Evolutionary conservation across 441 rosid genomes (phyloP), one percentile per base, ranked within the genome.

Genomic region (Populus tomentosa): DNA sequence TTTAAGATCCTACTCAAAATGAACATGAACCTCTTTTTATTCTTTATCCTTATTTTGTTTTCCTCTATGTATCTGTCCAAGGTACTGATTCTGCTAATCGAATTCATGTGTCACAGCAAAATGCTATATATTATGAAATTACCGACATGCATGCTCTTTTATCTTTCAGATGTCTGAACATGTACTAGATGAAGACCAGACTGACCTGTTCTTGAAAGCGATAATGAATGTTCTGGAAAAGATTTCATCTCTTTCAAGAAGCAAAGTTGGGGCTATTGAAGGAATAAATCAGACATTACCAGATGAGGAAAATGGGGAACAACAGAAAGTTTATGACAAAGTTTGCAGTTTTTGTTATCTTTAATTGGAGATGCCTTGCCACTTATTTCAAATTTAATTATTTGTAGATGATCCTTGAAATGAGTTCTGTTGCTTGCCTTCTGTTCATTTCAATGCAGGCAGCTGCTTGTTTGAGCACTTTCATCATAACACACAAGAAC

Each of bases 111-210:
- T 10, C 20, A 11, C 35, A 32, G 62, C 42, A 30, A 75, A 9
- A 64, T 8, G 14, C n/a, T 30, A 33, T 18, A 46, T 46, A 46
- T 46, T 46, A 14, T 46, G 18, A 46, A 46, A 46, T 30, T 63
- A 46, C 18, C 33, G 13, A 20, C 53, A 7, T 2, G 14, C n/a
- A 16, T 38, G 8, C 21, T 50, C 56, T 46, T 50, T 46, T 38
- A 10, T n/a, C 63, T 50, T 67, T 75, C 72, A 75, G 78, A 20
- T 75, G 7, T 67, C 78, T 30, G 66, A 42, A 66, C 72, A 71
- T 42, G 53, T n/a, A 4, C 28, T 75, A 10, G 26, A 67, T 2
- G 18, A n/a, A 75, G 64, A 67, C 21, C 64, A 75, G 65, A 21
- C 53, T 59, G 33, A 50, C 21, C 62, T n/a, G 1, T 67, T 75